Evolutionary conservation across 495 filamentous ascomycete species (phyloP).

Genomic region (Glarea lozoyensis): DNA sequence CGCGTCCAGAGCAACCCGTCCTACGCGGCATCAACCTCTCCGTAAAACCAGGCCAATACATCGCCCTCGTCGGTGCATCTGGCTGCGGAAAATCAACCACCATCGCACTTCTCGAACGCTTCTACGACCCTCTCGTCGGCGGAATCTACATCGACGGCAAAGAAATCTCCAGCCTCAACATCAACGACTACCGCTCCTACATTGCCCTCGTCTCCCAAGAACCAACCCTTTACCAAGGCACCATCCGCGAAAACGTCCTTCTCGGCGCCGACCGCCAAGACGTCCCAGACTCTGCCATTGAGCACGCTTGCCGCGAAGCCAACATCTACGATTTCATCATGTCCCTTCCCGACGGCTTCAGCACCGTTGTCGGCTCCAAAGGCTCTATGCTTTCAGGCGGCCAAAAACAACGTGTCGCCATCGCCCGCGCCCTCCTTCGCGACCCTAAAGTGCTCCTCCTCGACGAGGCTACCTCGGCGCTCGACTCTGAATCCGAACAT

Average conservation of each 20-base stretch:
- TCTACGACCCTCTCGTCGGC: constrained; percentile 74
- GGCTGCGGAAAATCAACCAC: constrained; percentile 82
- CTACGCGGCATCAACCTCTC: constrained; percentile 64
- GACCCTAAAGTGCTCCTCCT: constrained; percentile 69
- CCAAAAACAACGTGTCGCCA: constrained; percentile 77
- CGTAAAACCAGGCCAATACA: constrained; percentile 67
- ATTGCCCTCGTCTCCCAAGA: constrained; percentile 81
- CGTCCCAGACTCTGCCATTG: constrained; percentile 58
- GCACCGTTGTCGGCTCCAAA: constrained; percentile 67
- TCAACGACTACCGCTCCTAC: constrained; percentile 68
- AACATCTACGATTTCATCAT: constrained; percentile 92
- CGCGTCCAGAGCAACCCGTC: constrained; percentile 69
- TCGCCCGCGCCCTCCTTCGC: constrained; percentile 69
- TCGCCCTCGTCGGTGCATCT: constrained; percentile 72
- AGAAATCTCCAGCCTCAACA: constrained; percentile 64
- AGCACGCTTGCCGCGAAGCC: constrained; percentile 73
- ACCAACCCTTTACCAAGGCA: constrained; percentile 79
- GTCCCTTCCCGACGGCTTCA: constrained; percentile 64
- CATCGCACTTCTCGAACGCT: constrained; percentile 71
- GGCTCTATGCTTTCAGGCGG: constrained; percentile 73
- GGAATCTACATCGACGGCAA: constrained; percentile 64
- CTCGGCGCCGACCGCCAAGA: constrained; percentile 56
- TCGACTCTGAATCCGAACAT: constrained; percentile 77
- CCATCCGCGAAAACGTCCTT: constrained; percentile 74
- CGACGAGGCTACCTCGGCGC: constrained; percentile 74